Percentiles rank a stretch among this genome's conserved stretches.
Evolutionary conservation across 2,329 filamentous ascomycete species (phyloP).

Genomic region (Biscogniauxia marginata): DNA sequence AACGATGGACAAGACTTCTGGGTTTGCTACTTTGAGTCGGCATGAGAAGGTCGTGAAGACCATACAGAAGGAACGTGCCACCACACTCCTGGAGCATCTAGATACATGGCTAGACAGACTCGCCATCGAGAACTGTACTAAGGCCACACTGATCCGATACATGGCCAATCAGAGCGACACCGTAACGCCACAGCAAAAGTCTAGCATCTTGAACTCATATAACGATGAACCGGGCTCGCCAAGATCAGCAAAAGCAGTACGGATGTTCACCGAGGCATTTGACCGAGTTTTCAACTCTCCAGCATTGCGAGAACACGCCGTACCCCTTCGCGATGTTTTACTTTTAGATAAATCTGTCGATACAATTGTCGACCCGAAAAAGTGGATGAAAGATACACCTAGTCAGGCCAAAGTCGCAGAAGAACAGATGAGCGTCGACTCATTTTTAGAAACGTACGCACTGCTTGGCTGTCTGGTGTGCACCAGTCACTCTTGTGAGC

Average conservation of each 20-base stretch:
- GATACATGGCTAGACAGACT: conserved; percentile 53
- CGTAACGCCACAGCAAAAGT: conserved; percentile 55
- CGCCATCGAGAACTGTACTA: conserved; percentile 50
- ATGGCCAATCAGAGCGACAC: conserved; percentile 49
- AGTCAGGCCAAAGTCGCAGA: conserved; percentile 35
- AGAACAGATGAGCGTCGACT: conserved; percentile 42
- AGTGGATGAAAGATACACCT: conserved; percentile 47
- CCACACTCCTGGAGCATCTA: conserved; percentile 51
- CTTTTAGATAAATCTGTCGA: conserved; percentile 54
- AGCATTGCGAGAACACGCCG: conserved; percentile 35
- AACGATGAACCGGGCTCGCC: conserved; percentile 43
- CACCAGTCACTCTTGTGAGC: conserved; percentile 59
- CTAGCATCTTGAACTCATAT: conserved; percentile 48
- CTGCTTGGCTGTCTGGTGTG: conserved; percentile 59
- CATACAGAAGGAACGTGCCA: conserved; percentile 51
- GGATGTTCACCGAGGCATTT: conserved; percentile 57
- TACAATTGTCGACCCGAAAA: conserved; percentile 52
- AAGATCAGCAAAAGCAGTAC: conserved; percentile 42
- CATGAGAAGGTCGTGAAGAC: conserved; percentile 50
- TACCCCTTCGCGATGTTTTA: conserved; percentile 52
- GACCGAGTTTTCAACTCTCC: conserved; percentile 50
- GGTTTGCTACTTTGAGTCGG: conserved; percentile 54
- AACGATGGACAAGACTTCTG: conserved; percentile 56
- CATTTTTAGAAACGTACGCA: conserved; percentile 52
- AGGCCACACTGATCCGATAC: conserved; percentile 50